Evolutionary conservation across 371 early-diverging fungal species (phyloP).

Genomic region (Chytridiales sp.): DNA sequence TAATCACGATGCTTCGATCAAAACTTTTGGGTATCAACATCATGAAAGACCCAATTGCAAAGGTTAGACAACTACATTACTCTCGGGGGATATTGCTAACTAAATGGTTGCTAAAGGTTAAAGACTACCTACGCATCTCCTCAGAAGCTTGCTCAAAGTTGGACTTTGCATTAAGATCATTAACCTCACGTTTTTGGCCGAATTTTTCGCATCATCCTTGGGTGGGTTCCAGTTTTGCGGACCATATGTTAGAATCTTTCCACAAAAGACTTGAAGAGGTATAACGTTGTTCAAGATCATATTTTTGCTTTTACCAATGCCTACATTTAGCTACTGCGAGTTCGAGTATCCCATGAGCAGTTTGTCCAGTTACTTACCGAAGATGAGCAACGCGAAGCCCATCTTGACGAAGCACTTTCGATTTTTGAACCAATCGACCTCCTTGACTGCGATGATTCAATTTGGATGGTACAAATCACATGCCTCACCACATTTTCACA

Average conservation of each 20-base stretch:
- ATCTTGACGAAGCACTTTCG: constrained; percentile 12
- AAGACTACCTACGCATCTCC: constrained; percentile 29
- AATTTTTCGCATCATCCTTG: constrained; percentile 41
- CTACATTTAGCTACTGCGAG: constrained; percentile 32
- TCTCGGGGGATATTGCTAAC: background rate
- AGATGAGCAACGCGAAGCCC: constrained; percentile 41
- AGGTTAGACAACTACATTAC: constrained; percentile 13
- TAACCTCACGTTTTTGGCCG: constrained; percentile 50
- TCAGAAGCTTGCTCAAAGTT: constrained; percentile 19
- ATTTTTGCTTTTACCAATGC: background rate
- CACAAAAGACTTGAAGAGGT: constrained; percentile 35
- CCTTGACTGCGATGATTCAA: constrained; percentile 3
- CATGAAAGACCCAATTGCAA: constrained; percentile 26
- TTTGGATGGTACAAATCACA: background rate
- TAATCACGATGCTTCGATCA: constrained; percentile 27
- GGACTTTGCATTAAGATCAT: constrained; percentile 20
- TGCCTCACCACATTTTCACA: constrained; percentile 3
- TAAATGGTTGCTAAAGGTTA: constrained; percentile 18
- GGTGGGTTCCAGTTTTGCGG: constrained; percentile 31
- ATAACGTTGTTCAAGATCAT: background rate
- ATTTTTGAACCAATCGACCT: background rate
- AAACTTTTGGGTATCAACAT: constrained; percentile 16
- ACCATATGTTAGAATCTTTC: constrained; percentile 15
- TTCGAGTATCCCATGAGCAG: constrained; percentile 40
- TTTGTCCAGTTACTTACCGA: constrained; percentile 31